Evolutionary conservation across 179 eudicot genomes (phyloP).

Genomic region (Silene coronaria): DNA sequence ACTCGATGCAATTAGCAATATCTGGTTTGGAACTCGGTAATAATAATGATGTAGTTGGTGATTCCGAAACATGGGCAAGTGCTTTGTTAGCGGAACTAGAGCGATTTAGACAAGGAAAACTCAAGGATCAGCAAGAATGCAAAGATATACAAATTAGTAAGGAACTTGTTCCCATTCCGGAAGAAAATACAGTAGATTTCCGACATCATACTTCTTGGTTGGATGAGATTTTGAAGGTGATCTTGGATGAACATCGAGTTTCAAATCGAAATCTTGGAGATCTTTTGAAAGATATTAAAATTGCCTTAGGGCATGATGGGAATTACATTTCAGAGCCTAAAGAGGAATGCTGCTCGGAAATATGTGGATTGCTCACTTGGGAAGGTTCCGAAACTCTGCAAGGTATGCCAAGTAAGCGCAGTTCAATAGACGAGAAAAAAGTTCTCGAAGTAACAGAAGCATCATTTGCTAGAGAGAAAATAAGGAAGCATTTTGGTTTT

Average conservation of each 20-base stretch:
- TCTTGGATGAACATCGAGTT: constrained; percentile 49
- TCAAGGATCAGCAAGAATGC: constrained; percentile 21
- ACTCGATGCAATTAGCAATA: constrained; percentile 32
- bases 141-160: constrained; percentile 26
- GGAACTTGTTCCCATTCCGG: constrained; percentile 34
- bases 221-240: constrained; percentile 43
- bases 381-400: constrained; percentile 35
- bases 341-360: constrained; percentile 16
- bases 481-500: constrained; percentile 27
- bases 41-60: constrained; percentile 13
- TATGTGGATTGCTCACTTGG: constrained; percentile 60
- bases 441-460: constrained; percentile 16
- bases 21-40: constrained; percentile 22
- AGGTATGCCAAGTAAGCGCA: constrained; percentile 3
- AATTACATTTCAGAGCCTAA: constrained; percentile 17
- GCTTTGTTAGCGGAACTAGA: constrained; percentile 37
- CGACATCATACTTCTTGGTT: constrained; percentile 40
- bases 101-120: constrained; percentile 22
- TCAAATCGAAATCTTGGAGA: constrained; percentile 52
- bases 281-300: constrained; percentile 53
- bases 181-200: neutral
- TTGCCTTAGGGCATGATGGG: constrained; percentile 26
- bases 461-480: constrained; percentile 29
- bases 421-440: constrained; percentile 15
- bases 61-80: constrained; percentile 43